Conservation (phyloP, 306 rosid species). For the Corylus heterophylla region DNA sequence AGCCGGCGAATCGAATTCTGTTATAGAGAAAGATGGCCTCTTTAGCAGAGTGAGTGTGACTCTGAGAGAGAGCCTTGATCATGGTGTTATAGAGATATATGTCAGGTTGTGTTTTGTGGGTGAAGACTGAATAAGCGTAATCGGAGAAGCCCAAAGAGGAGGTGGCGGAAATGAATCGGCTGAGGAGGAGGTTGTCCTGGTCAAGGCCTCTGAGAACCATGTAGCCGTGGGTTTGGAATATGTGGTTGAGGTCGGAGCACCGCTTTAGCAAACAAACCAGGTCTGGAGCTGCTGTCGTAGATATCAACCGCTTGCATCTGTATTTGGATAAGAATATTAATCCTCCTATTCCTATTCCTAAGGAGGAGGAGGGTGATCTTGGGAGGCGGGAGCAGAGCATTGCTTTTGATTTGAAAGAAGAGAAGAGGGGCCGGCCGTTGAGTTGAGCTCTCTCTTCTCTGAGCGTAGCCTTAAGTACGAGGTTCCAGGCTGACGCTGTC, state of each 20-base stretch:
- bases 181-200: slow-evolving; percentile 43
- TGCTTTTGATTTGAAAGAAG: background rate
- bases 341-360: background rate
- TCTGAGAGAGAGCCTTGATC: slow-evolving; percentile 47
- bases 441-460: too few species aligned
- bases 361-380: background rate
- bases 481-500: too few species aligned
- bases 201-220: slow-evolving; percentile 42
- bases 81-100: slow-evolving; percentile 44
- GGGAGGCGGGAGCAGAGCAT: background rate
- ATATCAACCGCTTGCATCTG: background rate
- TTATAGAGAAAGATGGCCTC: slow-evolving; percentile 40
- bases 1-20: slow-evolving; percentile 19
- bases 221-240: slow-evolving; percentile 49
- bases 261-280: slow-evolving; percentile 23
- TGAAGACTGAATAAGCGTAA: slow-evolving; percentile 50
- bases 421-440: too few species aligned
- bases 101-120: slow-evolving; percentile 24
- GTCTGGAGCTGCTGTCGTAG: background rate
- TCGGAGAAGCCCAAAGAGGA: slow-evolving; percentile 43
- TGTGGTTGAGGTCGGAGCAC: slow-evolving; percentile 39
- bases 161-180: slow-evolving; percentile 45
- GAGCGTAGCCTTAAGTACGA: too few species aligned
- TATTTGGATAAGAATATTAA: background rate
- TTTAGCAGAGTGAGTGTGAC: slow-evolving; percentile 18